Conservation (phyloP, 345 rosid species). For the Lagerstroemia speciosa region DNA sequence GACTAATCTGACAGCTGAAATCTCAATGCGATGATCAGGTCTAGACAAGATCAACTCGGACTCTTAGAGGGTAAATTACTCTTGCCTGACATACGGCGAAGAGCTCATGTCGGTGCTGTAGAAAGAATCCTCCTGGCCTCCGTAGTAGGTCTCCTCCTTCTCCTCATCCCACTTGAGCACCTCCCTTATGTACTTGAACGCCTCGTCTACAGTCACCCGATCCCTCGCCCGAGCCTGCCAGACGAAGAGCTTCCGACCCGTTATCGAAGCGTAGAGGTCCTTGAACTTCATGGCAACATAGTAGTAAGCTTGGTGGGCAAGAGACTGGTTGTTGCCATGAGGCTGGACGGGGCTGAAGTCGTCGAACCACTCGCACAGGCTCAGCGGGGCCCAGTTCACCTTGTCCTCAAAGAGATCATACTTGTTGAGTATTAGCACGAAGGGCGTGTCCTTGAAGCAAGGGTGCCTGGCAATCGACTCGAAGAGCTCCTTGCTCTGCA, state of each 20-base stretch:
- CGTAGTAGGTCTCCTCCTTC: slow-evolving; percentile 67
- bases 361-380: slow-evolving; percentile 73
- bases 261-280: slow-evolving; percentile 65
- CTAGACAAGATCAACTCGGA: not conserved
- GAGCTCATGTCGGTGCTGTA: slow-evolving; percentile 94
- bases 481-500: slow-evolving; percentile 83
- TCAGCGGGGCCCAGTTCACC: slow-evolving; percentile 53
- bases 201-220: slow-evolving; percentile 58
- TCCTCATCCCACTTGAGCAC: slow-evolving; percentile 97
- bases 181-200: slow-evolving; percentile 84
- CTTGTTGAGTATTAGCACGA: slow-evolving; percentile 80
- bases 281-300: slow-evolving; percentile 93
- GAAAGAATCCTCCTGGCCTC: slow-evolving; percentile 74
- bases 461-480: slow-evolving; percentile 75
- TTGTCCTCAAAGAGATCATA: slow-evolving; percentile 89
- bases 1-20: not conserved
- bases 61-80: not conserved
- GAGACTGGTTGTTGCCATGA: slow-evolving; percentile 51
- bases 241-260: slow-evolving; percentile 78
- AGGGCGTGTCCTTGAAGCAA: slow-evolving; percentile 76
- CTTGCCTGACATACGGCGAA: slow-evolving; percentile 50
- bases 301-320: slow-evolving; percentile 90
- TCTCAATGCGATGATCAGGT: not conserved
- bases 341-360: slow-evolving; percentile 76
- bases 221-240: slow-evolving; percentile 90